These are phyloP conservation scores for Hypoxylon sp. DNA, from an alignment of 2,329 filamentous ascomycete genomes.

Conservation along the genomic window DNA sequence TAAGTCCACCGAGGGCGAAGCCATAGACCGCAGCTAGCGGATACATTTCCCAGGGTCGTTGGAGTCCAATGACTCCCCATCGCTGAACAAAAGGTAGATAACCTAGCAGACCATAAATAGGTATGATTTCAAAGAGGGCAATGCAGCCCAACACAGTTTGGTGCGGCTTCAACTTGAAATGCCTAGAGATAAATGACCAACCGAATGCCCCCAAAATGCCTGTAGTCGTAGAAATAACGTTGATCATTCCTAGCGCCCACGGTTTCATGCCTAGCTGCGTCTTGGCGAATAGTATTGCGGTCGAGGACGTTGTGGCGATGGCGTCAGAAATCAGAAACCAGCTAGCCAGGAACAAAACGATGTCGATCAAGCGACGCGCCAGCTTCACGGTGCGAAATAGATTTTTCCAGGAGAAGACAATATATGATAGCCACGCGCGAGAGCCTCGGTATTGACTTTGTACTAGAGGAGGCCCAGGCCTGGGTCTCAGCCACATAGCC, in stretches of 20 bases:
- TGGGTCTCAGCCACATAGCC: slow-evolving; percentile 86
- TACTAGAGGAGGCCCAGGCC: slow-evolving; percentile 86
- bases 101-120: slow-evolving; percentile 89
- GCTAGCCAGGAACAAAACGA: slow-evolving; percentile 83
- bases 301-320: slow-evolving; percentile 94
- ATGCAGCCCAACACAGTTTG: slow-evolving; percentile 96
- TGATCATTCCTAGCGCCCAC: slow-evolving; percentile 90
- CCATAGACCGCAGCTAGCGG: slow-evolving; percentile 91
- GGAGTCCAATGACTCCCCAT: slow-evolving; percentile 85
- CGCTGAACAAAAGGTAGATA: slow-evolving; percentile 84
- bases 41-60: slow-evolving; percentile 97
- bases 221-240: slow-evolving; percentile 87
- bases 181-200: slow-evolving; percentile 84
- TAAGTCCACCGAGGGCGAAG: slow-evolving; percentile 92
- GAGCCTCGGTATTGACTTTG: slow-evolving; percentile 58
- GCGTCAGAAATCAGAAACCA: slow-evolving; percentile 97
- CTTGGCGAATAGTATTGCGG: slow-evolving; percentile 95
- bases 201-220: slow-evolving; percentile 91
- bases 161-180: slow-evolving; percentile 78
- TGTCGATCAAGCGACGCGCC: slow-evolving; percentile 79
- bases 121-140: slow-evolving; percentile 90
- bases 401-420: slow-evolving; percentile 87
- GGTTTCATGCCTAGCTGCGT: slow-evolving; percentile 91
- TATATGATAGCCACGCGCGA: slow-evolving; percentile 76
- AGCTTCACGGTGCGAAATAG: slow-evolving; percentile 84